phyloP scores from a whole-genome alignment of 1,284 basidiomycete species.

The Earliella scabrosa region DNA sequence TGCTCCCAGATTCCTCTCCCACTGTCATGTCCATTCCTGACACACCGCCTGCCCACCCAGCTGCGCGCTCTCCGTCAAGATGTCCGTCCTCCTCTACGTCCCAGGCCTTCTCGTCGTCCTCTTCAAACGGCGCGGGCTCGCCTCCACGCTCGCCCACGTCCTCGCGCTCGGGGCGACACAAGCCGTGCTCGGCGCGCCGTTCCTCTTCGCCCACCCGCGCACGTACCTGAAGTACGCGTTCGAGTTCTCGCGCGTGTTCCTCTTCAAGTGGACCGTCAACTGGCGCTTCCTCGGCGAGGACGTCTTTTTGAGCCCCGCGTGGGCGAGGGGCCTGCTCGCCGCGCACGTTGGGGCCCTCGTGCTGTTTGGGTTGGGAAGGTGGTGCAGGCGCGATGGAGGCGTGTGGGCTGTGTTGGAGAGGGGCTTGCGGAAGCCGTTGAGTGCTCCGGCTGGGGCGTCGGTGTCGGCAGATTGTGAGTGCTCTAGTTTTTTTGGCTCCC shows the following conservation, averaged over 20 bases:
- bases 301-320: slow-evolving; percentile 69
- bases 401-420: slow-evolving; percentile 55
- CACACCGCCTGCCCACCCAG: slow-evolving; percentile 43
- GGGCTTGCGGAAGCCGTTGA: slow-evolving; percentile 56
- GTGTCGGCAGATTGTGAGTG: slow-evolving; percentile 65
- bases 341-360: slow-evolving; percentile 68
- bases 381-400: slow-evolving; percentile 75
- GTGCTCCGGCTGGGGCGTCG: slow-evolving; percentile 48
- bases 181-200: slow-evolving; percentile 70
- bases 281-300: slow-evolving; percentile 89
- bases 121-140: slow-evolving; percentile 74
- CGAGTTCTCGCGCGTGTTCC: slow-evolving; percentile 87
- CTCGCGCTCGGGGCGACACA: slow-evolving; percentile 62
- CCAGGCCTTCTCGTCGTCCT: slow-evolving; percentile 86
- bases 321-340: slow-evolving; percentile 68
- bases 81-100: slow-evolving; percentile 94
- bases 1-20: background rate
- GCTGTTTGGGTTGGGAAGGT: slow-evolving; percentile 73
- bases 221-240: slow-evolving; percentile 84
- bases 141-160: slow-evolving; percentile 57
- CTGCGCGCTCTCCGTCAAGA: slow-evolving; percentile 90
- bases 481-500: too few relatives aligned
- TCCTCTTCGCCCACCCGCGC: slow-evolving; percentile 63
- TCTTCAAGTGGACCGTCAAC: slow-evolving; percentile 98
- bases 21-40: background rate